phyloP scores from a whole-genome alignment of 345 rosid genomes.

The Gossypium raimondii region DNA sequence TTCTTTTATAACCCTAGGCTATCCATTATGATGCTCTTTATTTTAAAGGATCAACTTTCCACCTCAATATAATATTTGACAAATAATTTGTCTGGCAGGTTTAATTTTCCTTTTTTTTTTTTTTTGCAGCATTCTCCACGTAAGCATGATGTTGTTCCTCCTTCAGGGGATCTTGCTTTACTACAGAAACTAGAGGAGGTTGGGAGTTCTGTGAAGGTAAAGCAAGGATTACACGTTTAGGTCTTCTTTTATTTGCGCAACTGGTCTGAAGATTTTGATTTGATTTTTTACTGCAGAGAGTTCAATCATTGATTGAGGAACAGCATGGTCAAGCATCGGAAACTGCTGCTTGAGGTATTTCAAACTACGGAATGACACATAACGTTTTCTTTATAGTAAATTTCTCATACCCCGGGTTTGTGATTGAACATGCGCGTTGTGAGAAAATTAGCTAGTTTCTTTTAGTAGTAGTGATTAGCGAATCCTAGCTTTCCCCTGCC shows the following conservation, averaged over 20 bases:
- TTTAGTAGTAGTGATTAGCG: background rate
- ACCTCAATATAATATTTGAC: background rate
- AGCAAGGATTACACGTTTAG: background rate
- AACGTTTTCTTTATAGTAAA: background rate
- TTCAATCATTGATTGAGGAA: constrained; percentile 53
- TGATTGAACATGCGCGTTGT: background rate
- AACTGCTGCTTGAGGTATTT: constrained; percentile 27
- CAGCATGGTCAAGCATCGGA: constrained; percentile 38
- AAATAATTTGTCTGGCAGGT: background rate
- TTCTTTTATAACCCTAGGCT: background rate
- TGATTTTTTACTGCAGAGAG: constrained; percentile 41
- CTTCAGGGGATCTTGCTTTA: constrained; percentile 37
- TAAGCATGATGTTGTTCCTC: constrained; percentile 31
- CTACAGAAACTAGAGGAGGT: constrained; percentile 63
- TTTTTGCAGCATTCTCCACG: constrained; percentile 43
- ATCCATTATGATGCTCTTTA: background rate
- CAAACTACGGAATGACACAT: background rate
- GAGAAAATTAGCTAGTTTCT: background rate
- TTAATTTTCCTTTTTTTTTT: background rate
- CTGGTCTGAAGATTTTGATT: constrained; percentile 1
- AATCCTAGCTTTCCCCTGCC: background rate
- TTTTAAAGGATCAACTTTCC: background rate
- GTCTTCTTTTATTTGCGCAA: background rate
- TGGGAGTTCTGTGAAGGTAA: constrained; percentile 60
- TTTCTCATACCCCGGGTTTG: background rate